Conservation (phyloP, 1,284 basidiomycete species). For the Austroboletus novae-zelandiae region DNA sequence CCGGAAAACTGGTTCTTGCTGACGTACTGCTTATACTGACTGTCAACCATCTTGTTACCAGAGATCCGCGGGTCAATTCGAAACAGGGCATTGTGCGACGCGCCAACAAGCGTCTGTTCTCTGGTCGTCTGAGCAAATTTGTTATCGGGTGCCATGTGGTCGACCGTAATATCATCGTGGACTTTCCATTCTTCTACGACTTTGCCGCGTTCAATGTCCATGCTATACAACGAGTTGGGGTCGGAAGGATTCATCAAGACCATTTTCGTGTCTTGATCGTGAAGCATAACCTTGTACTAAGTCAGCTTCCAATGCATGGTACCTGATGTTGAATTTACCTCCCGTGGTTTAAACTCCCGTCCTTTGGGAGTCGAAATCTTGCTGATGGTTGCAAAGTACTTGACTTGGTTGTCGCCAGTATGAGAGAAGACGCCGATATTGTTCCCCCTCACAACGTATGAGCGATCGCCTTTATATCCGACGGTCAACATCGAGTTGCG, state of each 20-base stretch:
- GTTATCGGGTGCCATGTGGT: constrained; percentile 88
- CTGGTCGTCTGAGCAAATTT: constrained; percentile 95
- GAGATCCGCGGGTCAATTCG: constrained; percentile 93
- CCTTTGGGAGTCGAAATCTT: constrained; percentile 82
- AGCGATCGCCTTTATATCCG: constrained; percentile 94
- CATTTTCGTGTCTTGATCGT: constrained; percentile 97
- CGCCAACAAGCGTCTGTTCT: constrained; percentile 91
- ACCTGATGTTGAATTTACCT: constrained; percentile 49
- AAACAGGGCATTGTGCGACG: constrained; percentile 94
- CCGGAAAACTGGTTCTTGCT: constrained; percentile 96
- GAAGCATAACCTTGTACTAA: constrained; percentile 81
- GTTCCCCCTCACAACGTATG: constrained; percentile 93
- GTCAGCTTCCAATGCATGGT: constrained; percentile 11
- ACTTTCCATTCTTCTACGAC: constrained; percentile 99
- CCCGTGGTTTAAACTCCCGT: constrained; percentile 82
- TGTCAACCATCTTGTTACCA: constrained; percentile 92
- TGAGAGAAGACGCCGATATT: constrained; percentile 98
- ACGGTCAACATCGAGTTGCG: constrained; percentile 90
- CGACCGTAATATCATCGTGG: constrained; percentile 82
- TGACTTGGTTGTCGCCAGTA: constrained; percentile 74
- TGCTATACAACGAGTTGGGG: constrained; percentile 83
- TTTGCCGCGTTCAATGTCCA: constrained; percentile 96
- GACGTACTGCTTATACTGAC: constrained; percentile 95
- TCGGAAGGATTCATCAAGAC: constrained; percentile 86
- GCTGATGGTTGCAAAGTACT: constrained; percentile 88